Percentiles rank a stretch among this genome's conserved stretches.
Conservation (phyloP, 192 early-diverging fungal species). For the Coemansia sp. region DNA sequence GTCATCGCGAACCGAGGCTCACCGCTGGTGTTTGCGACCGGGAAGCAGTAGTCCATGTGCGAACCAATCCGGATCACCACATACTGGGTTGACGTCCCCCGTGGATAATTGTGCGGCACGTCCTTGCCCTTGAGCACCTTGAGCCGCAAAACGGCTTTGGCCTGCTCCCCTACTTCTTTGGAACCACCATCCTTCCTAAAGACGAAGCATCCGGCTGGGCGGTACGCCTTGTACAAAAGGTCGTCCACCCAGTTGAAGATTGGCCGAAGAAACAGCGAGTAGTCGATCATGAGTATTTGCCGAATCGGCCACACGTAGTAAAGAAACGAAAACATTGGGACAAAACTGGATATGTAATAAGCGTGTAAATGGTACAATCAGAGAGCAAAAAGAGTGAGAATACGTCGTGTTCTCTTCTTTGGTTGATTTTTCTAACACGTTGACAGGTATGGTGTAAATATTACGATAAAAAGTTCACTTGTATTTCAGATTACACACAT, state of each 20-base stretch:
- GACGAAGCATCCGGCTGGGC: conserved; percentile 21
- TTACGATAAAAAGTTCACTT: no score
- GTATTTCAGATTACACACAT: neutral
- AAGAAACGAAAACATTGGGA: conserved; percentile 24
- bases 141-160: conserved; percentile 8
- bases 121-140: conserved; percentile 35
- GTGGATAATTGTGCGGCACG: neutral
- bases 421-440: no score
- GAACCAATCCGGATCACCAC: conserved; percentile 23
- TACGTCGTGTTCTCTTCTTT: no score
- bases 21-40: conserved; percentile 19
- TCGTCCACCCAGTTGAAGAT: conserved; percentile 31
- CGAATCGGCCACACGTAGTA: conserved; percentile 14
- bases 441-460: no score
- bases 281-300: conserved; percentile 9
- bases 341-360: neutral
- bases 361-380: no score
- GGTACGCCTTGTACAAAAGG: conserved; percentile 18
- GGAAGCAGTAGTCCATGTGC: conserved; percentile 8
- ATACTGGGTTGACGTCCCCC: conserved; percentile 17
- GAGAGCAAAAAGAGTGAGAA: neutral
- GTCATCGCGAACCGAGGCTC: conserved; percentile 24
- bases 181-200: neutral
- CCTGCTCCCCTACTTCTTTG: neutral
- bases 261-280: conserved; percentile 18